Conservation (phyloP, 2,329 filamentous ascomycete genomes). For the Venturia oleaginea region DNA sequence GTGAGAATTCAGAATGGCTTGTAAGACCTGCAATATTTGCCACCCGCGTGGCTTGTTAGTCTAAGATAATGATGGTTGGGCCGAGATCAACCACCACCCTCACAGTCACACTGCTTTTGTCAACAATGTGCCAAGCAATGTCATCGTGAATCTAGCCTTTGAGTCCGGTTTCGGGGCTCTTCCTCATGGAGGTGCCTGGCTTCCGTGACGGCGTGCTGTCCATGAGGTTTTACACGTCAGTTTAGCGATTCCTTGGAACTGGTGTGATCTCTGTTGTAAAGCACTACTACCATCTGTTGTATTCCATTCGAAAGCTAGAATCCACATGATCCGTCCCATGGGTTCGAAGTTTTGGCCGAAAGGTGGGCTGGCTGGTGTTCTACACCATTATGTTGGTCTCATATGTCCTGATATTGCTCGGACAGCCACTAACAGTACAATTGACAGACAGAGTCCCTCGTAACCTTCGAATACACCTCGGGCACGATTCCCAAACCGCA, state of each 20-base stretch:
- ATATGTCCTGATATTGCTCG: background rate
- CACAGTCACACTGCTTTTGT: background rate
- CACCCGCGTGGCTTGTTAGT: too few relatives aligned
- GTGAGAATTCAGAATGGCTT: too few relatives aligned
- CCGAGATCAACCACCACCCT: background rate
- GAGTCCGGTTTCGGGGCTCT: background rate
- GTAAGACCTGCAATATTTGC: too few relatives aligned
- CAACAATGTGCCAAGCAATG: background rate
- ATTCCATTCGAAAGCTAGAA: background rate
- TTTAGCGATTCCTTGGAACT: background rate
- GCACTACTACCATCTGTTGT: too few relatives aligned
- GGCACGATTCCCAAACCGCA: conserved; percentile 25
- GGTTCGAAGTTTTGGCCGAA: conserved; percentile 23
- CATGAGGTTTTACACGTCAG: background rate
- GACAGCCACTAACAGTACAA: background rate
- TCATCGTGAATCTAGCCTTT: background rate
- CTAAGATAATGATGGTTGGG: too few relatives aligned
- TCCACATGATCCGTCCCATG: background rate
- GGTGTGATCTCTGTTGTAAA: background rate
- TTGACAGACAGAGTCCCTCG: conserved; percentile 30
- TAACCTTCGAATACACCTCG: conserved; percentile 32
- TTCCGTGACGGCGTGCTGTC: background rate
- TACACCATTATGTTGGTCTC: conserved; percentile 23
- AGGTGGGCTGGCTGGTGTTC: conserved; percentile 20
- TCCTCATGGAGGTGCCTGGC: background rate